Evolutionary conservation across 106 monocot genomes (phyloP).

Genomic region (Xerophyta viscosa): DNA sequence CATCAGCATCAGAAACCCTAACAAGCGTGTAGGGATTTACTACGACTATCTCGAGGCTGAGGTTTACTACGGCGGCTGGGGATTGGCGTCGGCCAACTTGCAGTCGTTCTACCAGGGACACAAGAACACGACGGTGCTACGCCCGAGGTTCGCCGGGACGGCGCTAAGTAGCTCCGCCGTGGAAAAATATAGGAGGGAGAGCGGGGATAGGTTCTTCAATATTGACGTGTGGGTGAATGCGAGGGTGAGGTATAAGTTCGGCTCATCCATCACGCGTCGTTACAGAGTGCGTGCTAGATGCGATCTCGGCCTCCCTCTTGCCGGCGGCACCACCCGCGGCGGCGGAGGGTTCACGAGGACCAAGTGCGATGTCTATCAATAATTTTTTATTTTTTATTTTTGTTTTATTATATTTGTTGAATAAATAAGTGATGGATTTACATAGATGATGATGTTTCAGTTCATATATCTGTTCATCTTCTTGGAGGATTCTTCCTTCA

Average conservation of each 20-base stretch:
- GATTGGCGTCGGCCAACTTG: slow-evolving; percentile 33
- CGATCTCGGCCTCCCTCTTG: background rate
- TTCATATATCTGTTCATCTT: too few relatives aligned
- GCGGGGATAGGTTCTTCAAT: background rate
- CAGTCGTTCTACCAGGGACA: slow-evolving; percentile 45
- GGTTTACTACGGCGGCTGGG: slow-evolving; percentile 35
- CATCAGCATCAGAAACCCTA: slow-evolving; percentile 70
- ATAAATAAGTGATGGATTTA: too few relatives aligned
- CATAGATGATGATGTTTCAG: too few relatives aligned
- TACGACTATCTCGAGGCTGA: slow-evolving; percentile 50
- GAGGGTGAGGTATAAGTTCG: background rate
- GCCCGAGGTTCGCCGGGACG: slow-evolving; percentile 30
- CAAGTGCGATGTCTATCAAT: background rate
- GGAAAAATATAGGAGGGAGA: background rate
- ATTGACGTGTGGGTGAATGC: slow-evolving; percentile 1
- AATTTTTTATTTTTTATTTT: too few relatives aligned
- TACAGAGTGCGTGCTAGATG: background rate
- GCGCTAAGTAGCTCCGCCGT: background rate
- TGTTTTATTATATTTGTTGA: too few relatives aligned
- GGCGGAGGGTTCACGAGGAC: background rate
- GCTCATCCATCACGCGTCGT: background rate
- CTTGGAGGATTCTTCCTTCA: too few relatives aligned
- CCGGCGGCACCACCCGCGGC: background rate
- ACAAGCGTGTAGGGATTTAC: slow-evolving; percentile 58
- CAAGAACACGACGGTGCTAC: slow-evolving; percentile 39